These are phyloP conservation scores for Eucalyptus fibrosa DNA, from an alignment of 345 rosid genomes.

Conservation along the genomic window DNA sequence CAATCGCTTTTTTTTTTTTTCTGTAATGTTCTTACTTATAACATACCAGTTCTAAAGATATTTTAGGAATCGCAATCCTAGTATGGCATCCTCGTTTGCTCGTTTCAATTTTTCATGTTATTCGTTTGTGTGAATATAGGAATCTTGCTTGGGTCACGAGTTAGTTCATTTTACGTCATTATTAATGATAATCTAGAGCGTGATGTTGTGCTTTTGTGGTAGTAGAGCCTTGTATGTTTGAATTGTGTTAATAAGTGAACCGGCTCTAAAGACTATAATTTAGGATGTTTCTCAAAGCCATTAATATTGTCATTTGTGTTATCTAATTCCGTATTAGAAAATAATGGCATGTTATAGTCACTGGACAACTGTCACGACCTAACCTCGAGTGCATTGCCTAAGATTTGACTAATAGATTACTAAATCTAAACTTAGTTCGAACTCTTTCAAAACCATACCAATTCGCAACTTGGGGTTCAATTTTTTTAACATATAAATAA, in stretches of 20 bases:
- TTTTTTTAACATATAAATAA: too few species aligned
- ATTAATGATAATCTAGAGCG: neutral
- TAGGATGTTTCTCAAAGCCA: neutral
- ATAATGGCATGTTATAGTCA: neutral
- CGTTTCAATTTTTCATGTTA: neutral
- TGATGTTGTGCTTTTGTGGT: neutral
- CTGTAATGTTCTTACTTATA: neutral
- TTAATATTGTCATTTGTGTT: neutral
- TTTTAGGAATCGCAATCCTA: neutral
- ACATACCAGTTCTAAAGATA: neutral
- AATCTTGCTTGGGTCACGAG: neutral
- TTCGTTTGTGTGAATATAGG: neutral
- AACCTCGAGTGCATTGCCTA: too few species aligned
- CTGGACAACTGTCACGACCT: neutral
- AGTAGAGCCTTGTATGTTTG: neutral
- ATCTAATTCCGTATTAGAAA: too few species aligned
- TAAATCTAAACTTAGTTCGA: too few species aligned
- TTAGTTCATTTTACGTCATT: neutral
- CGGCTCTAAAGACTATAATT: neutral
- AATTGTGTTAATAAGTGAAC: neutral
- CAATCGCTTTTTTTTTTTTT: too few species aligned
- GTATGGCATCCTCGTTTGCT: neutral
- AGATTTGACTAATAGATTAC: too few species aligned
- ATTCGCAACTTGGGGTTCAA: too few species aligned
- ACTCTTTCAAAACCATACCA: too few species aligned